These are phyloP conservation scores for Coemansia sp. DNA, from an alignment of 192 early-diverging fungal species.

Conservation along the genomic window DNA sequence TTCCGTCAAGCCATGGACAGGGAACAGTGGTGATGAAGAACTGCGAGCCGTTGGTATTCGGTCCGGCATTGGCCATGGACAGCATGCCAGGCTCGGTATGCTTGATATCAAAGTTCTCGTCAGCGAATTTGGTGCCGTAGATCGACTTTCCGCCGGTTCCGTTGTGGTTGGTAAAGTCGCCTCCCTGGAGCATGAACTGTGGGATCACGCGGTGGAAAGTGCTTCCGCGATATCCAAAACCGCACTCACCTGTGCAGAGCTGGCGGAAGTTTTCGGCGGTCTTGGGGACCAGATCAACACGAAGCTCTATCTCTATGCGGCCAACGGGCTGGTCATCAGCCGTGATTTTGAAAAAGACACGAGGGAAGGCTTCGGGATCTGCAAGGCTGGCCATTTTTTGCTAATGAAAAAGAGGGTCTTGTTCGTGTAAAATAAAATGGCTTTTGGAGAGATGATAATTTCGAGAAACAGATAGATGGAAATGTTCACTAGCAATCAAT, in stretches of 20 bases:
- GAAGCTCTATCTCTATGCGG: conserved; percentile 49
- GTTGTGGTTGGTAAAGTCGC: conserved; percentile 73
- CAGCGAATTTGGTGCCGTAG: conserved; percentile 74
- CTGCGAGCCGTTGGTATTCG: conserved; percentile 79
- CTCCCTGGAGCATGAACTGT: conserved; percentile 88
- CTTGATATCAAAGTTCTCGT: conserved; percentile 73
- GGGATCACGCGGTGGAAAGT: conserved; percentile 89
- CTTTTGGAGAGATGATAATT: too few relatives aligned
- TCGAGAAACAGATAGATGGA: too few relatives aligned
- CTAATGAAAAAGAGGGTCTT: background rate
- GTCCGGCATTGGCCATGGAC: conserved; percentile 80
- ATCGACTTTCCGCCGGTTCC: conserved; percentile 81
- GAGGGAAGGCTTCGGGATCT: conserved; percentile 36
- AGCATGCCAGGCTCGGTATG: conserved; percentile 65
- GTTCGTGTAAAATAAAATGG: too few relatives aligned
- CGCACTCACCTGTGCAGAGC: conserved; percentile 50
- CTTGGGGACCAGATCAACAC: conserved; percentile 63
- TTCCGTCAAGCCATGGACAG: conserved; percentile 73
- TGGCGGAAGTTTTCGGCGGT: conserved; percentile 92
- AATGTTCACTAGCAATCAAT: too few relatives aligned
- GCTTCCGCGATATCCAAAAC: conserved; percentile 64
- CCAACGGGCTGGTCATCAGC: conserved; percentile 25
- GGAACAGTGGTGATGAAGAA: conserved; percentile 74
- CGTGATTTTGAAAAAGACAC: conserved; percentile 54
- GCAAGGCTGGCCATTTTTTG: conserved; percentile 15